Evolutionary conservation across 352 stramenopile genomes (phyloP), one percentile per base, ranked within the genome.

Genomic region (Globisporangium paddicum): DNA sequence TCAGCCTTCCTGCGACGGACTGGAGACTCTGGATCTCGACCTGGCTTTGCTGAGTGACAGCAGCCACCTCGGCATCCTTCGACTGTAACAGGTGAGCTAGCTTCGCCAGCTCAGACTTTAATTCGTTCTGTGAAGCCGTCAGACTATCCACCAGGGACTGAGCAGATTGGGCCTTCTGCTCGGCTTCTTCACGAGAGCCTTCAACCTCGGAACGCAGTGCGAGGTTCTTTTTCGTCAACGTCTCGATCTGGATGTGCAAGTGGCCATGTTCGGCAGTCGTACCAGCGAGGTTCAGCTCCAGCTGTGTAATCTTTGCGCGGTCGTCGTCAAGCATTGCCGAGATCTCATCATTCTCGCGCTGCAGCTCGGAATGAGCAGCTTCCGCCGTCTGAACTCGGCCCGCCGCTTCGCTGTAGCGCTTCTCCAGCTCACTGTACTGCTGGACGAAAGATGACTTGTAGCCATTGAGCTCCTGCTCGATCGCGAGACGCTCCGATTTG

Each of bases 141-240:
- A 51, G 26, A 42, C 35, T 58, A 30, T 61, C 60, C 13, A 55
- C 37, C 13, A 62, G 53, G 6, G 55, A 52, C 38, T 62, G 52
- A 25, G 40, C 52, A 19, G 54, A 37, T n/a, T 56, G 52, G 5
- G 40, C 16, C 46, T 66, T 61, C 34, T 46, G 52, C 6, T 66
- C 60, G 1, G 44, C 53, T 18, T 66, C 60, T 35, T 66, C 60
- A 0, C 61, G 65, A 21, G 46, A 46, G 30, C 59, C 67, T 30
- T 75, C 71, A 5, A 74, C 51, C 25, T 91, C 82, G 0, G 79
- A 69, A 14, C 83, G 60, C 32, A 90, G 48, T 18, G 62, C 63
- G 9, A 80, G 52, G 38, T 90, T 89, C 67, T 92, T 89, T 42
- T 76, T 81, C 16, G 73, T 83, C 5, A 90, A 63, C 13, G 72